A percentile compares a stretch with the other conserved stretches of the same genome.
These are phyloP conservation scores for Candida tetrigidarum DNA, from an alignment of 1,139 yeast genomes.

Conservation along the genomic window DNA sequence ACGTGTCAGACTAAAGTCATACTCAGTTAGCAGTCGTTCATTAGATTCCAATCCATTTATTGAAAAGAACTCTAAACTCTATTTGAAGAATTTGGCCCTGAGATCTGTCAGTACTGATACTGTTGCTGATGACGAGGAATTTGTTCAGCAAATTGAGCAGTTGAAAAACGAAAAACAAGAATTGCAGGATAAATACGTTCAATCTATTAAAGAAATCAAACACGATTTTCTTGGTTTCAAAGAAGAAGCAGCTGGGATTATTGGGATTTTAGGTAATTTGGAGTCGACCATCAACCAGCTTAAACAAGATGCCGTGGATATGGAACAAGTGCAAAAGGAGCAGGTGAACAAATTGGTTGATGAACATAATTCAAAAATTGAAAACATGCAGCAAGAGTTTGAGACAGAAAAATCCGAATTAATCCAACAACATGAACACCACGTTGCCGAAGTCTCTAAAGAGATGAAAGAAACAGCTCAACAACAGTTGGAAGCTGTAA, in stretches of 20 bases:
- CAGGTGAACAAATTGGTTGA: not conserved
- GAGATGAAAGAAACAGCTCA: constrained; percentile 1
- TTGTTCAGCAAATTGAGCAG: not conserved
- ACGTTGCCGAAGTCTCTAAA: constrained; percentile 1
- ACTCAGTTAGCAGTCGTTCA: constrained; percentile 1
- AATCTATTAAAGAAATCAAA: constrained; percentile 13
- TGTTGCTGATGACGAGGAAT: not conserved
- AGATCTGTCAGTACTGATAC: constrained; percentile 5
- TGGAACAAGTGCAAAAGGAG: not conserved
- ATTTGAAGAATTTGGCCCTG: constrained; percentile 1
- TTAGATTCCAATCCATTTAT: constrained; percentile 6
- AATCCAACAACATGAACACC: constrained; percentile 1
- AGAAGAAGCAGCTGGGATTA: constrained; percentile 9
- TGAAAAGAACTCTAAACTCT: constrained; percentile 3
- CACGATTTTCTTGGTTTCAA: constrained; percentile 12
- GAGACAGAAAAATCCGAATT: constrained; percentile 1
- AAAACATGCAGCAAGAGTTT: not conserved
- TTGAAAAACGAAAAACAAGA: constrained; percentile 7
- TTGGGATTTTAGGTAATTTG: constrained; percentile 7
- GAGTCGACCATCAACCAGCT: constrained; percentile 6
- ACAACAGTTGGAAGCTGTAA: constrained; percentile 4
- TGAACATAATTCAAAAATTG: constrained; percentile 2
- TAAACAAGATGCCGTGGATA: not conserved
- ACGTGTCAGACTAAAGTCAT: not conserved
- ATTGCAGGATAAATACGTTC: constrained; percentile 9